Evolutionary conservation across 345 rosid species (phyloP), one percentile per base, ranked within the genome.

Genomic region (Physaria fendleri): DNA sequence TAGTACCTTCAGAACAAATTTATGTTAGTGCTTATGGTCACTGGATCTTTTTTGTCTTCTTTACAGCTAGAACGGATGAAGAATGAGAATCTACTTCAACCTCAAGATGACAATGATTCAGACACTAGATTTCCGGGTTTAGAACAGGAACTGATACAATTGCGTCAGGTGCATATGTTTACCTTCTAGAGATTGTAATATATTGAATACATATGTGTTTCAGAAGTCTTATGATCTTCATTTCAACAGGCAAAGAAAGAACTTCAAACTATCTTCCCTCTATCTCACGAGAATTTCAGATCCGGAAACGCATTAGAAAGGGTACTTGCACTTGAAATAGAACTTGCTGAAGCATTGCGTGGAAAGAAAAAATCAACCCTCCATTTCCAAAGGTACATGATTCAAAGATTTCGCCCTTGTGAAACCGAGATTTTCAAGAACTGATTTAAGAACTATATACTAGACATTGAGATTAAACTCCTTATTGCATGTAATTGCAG

Each of bases 41-140:
- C 27, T 21, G 48, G 55, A 22, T 59, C 30, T 11, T 20, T 51
- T 35, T 50, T 28, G 12, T 65, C 50, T 28, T 69, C 38, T 49
- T 64, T 56, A 74, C 79, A 93, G 97, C 68, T 93, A 80, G 95
- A 93, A 69, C 81, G 82, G 69, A 89, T 93, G 99, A 93, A 93
- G 74, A 89, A 81, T 41, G 99, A 89, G 79, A 93, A 93, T 64
- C 78, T 85, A 56, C 72, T 70, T 61, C 59, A 75, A 68, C 69
- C 81, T 46, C 74, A 68, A 58, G 78, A 79, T 63, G 82, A 75
- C 48, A 55, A 71, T 67, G 74, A 79, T 27, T 64, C 72, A 14
- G 79, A 74, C 37, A 62, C 79, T 24, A 73, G 81, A 59, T 83
- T 79, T 74, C 91, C 97, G 11, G 78, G 72, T 37, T 72, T 93